Evolutionary conservation across 2,329 filamentous ascomycete species (phyloP), one percentile per base, ranked within the genome.

Genomic region (Penicillium polonicum): DNA sequence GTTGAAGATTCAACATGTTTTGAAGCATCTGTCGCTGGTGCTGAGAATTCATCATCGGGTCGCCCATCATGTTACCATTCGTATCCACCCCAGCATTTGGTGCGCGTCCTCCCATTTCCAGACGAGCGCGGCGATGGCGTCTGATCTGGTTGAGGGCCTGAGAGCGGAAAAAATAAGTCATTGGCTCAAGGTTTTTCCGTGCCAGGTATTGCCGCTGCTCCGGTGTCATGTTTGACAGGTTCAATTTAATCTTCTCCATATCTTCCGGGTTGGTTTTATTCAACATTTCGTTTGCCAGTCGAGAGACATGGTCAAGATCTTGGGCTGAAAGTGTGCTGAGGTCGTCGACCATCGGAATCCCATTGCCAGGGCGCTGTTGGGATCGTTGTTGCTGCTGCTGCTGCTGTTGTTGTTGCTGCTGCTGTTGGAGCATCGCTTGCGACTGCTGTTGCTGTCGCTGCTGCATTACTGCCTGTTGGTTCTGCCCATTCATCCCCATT

Each of bases 141-240:
- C 72, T 74, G 64, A 79, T 72, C 62, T 74, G 71, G 57, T 62
- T 74, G 23, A 80, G 70, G 3, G 80, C 80, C 53, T 82, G 77
- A 38, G 76, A 75, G 42, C 79, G 80, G 65, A 83, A 82, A 57
- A 79, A 79, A 52, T 79, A 79, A 41, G 76, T 74, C 41, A 85
- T 64, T 0, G 82, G 81, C 49, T 84, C 79, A 43, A 82, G 72
- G 21, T 77, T 72, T 53, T 78, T 78, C 43, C 70, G 67, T 15
- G 73, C 63, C 41, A 84, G 62, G 52, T 76, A 74, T 60, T 80
- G 74, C 59, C 76, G 76, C 65, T 80, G 79, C 25, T 83, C 78
- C 1, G 76, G 74, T 12, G 76, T 75, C 76, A 79, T 74, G 59
- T 74, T 72, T 39, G 74, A 71, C n/a, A 83, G 60, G 19, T 78